Evolutionary conservation across 768 basidiomycete species (phyloP), one percentile per base, ranked within the genome.

Genomic region (Termitomyces sp.): DNA sequence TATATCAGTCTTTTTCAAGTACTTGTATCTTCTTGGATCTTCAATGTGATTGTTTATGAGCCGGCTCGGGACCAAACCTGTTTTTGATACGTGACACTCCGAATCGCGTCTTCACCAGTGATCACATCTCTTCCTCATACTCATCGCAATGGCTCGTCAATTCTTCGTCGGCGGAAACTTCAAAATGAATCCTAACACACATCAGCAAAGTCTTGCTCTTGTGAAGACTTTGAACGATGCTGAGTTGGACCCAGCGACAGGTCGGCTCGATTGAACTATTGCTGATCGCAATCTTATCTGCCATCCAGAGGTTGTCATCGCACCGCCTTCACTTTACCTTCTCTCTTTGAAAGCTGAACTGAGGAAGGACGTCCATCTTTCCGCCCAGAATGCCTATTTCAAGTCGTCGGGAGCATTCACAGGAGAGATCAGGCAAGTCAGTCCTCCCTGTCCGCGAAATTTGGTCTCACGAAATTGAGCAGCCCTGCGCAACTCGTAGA

Each of bases 81-180:
- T 29, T 49, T 26, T 49, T 33, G 34, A 37, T 51, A 52, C 39
- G 18, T 29, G 34, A 31, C n/a, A 16, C 7, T 52, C 51, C 51
- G 51, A 52, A 41, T n/a, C 51, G 26, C 36, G 37, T 29, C 37
- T 41, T 51, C 16, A 26, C 34, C 51, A 51, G n/a, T 51, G 34
- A 44, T 51, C 29, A 52, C 61, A 55, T 59, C 61, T 57, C 24
- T 26, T 46, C 42, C 48, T 58, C 53, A 51, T n/a, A 51, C 9
- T 29, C 2, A 34, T 52, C 64, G 69, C 62, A 53, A 89, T 90
- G 90, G 58, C 87, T 60, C 92, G 93, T 68, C 77, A 84, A 72
- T 96, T 95, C 78, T 95, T 97, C 69, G 94, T 92, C 66, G 96
- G 96, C 61, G 92, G 94, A 31, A 98, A 98, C 83, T 98, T 96